Evolutionary conservation across 805 yeast genomes (phyloP).

Genomic region (Nakazawaea molendinolei): DNA sequence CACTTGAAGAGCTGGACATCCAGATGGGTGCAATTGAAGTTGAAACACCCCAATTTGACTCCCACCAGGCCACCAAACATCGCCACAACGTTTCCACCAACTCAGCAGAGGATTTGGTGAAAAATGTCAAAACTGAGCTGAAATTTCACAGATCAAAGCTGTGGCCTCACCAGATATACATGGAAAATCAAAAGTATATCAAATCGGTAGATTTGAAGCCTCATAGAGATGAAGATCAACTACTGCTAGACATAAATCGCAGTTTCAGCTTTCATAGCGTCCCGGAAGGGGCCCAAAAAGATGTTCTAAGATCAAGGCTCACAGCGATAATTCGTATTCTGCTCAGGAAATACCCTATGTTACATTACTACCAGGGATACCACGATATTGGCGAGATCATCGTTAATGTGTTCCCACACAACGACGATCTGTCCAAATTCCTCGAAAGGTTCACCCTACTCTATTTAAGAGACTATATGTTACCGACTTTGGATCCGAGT

Average conservation of each 20-base stretch:
- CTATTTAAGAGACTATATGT: conserved; percentile 82
- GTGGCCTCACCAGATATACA: too few species aligned
- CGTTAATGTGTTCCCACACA: conserved; percentile 39
- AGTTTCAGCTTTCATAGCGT: conserved; percentile 45
- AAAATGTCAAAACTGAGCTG: too few species aligned
- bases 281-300: conserved; percentile 15
- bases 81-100: too few species aligned
- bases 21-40: too few species aligned
- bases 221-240: conserved; percentile 76
- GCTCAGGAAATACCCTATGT: conserved; percentile 51
- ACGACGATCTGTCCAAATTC: conserved; percentile 31
- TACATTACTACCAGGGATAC: conserved; percentile 86
- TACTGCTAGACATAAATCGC: conserved; percentile 68
- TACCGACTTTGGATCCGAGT: conserved; percentile 59
- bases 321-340: conserved; percentile 41
- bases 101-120: too few species aligned
- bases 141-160: too few species aligned
- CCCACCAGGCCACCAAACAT: too few species aligned
- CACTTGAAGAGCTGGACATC: too few species aligned
- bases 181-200: too few species aligned
- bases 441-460: conserved; percentile 51
- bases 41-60: too few species aligned
- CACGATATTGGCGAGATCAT: conserved; percentile 79
- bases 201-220: conserved; percentile 13
- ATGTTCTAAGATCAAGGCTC: conserved; percentile 33